Conservation (phyloP, 805 yeast species). For the Millerozyma miso region DNA sequence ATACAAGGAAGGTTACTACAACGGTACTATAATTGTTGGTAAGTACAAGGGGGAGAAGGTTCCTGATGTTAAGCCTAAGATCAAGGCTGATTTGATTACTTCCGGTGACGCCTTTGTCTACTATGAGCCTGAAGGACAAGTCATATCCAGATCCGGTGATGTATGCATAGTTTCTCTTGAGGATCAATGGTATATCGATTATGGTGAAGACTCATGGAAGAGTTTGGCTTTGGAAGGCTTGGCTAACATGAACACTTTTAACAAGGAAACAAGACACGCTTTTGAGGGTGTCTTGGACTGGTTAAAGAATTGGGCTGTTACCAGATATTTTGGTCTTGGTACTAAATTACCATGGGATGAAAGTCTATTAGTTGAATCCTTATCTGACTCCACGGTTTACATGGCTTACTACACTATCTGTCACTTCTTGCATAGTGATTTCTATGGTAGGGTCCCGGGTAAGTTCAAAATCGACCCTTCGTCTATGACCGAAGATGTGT, state of each 20-base stretch:
- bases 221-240: constrained; percentile 75
- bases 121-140: constrained; percentile 89
- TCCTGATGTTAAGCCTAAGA: constrained; percentile 84
- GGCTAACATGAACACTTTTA: constrained; percentile 68
- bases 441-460: constrained; percentile 75
- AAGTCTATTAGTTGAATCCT: constrained; percentile 85
- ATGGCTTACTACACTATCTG: constrained; percentile 91
- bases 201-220: constrained; percentile 94
- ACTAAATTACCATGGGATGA: constrained; percentile 96
- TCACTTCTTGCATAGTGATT: constrained; percentile 82
- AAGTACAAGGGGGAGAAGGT: constrained; percentile 84
- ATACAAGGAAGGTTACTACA: constrained; percentile 94
- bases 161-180: constrained; percentile 94
- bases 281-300: constrained; percentile 93
- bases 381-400: constrained; percentile 93
- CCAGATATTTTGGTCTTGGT: constrained; percentile 95
- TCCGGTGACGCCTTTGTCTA: constrained; percentile 80
- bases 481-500: constrained; percentile 88
- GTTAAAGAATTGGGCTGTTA: constrained; percentile 98
- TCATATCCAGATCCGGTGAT: constrained; percentile 94
- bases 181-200: constrained; percentile 97
- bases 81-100: constrained; percentile 74
- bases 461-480: constrained; percentile 70
- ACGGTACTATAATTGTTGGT: constrained; percentile 79
- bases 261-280: constrained; percentile 81